These are phyloP conservation scores for Pleurotus tuoliensis DNA, from an alignment of 768 basidiomycete species.

Conservation along the genomic window DNA sequence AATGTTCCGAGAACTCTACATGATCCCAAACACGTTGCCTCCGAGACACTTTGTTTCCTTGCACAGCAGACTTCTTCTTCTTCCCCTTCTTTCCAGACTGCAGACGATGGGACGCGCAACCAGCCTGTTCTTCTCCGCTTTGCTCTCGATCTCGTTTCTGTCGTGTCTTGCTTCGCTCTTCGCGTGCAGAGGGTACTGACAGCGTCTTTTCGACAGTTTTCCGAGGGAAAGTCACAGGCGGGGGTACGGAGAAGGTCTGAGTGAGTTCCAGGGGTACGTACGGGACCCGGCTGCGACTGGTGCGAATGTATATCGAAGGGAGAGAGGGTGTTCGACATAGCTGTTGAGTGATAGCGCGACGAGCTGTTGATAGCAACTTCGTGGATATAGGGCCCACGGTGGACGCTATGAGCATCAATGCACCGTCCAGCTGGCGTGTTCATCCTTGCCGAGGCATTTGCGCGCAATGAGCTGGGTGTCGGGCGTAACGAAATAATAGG, in stretches of 20 bases:
- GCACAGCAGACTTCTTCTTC: no score
- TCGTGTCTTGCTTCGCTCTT: neutral
- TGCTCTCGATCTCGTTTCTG: neutral
- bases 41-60: no score
- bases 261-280: neutral
- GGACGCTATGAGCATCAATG: slow-evolving; percentile 85
- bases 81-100: neutral
- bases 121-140: neutral
- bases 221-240: neutral
- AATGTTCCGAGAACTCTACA: neutral
- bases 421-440: slow-evolving; percentile 38
- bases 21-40: neutral
- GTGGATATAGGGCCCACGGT: slow-evolving; percentile 56
- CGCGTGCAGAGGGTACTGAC: no score
- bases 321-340: neutral
- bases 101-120: neutral
- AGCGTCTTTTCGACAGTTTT: no score
- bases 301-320: neutral
- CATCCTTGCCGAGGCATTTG: neutral
- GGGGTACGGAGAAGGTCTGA: neutral
- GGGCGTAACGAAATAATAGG: no score
- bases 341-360: neutral
- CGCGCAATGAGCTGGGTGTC: neutral
- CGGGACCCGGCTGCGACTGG: neutral
- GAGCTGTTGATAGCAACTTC: slow-evolving; percentile 1